phyloP scores from a whole-genome alignment of 2,329 filamentous ascomycete genomes.

The Colletotrichum agaves region DNA sequence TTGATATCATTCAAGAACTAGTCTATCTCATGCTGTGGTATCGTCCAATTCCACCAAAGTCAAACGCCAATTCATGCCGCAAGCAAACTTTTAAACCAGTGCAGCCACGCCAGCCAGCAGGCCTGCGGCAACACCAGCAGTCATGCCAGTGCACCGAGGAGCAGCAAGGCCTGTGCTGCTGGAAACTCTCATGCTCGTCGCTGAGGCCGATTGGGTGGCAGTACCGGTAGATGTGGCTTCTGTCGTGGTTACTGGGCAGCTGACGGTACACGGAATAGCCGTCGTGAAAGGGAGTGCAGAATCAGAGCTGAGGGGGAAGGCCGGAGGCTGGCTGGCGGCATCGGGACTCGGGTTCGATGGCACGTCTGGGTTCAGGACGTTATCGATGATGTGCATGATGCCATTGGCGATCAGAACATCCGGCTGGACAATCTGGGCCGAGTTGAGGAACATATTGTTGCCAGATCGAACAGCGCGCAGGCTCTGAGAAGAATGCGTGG shows the following conservation, averaged over 20 bases:
- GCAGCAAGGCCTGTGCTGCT: conserved; percentile 24
- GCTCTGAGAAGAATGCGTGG: conserved; percentile 54
- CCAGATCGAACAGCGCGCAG: conserved; percentile 53
- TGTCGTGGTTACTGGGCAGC: conserved; percentile 51
- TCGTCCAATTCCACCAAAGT: neutral
- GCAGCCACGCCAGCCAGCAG: conserved; percentile 27
- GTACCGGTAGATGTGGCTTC: conserved; percentile 32
- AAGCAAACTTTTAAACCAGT: conserved; percentile 4
- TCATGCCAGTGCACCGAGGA: conserved; percentile 13
- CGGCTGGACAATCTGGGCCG: conserved; percentile 62
- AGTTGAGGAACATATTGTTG: conserved; percentile 62
- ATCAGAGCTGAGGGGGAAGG: conserved; percentile 40
- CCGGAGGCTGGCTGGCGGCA: conserved; percentile 48
- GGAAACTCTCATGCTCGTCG: conserved; percentile 43
- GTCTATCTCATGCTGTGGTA: conserved; percentile 4
- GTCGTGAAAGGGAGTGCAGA: conserved; percentile 51
- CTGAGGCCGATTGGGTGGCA: conserved; percentile 40
- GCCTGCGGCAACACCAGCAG: conserved; percentile 11
- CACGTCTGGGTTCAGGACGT: conserved; percentile 58
- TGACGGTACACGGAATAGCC: conserved; percentile 54
- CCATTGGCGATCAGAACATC: conserved; percentile 68
- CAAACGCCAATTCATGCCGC: neutral
- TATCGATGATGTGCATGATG: conserved; percentile 68
- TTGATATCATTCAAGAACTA: neutral
- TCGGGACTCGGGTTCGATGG: conserved; percentile 51